Percentiles rank a stretch among this genome's conserved stretches.
Evolutionary conservation across 306 rosid genomes (phyloP).

Genomic region (Fragaria nilgerrensis): DNA sequence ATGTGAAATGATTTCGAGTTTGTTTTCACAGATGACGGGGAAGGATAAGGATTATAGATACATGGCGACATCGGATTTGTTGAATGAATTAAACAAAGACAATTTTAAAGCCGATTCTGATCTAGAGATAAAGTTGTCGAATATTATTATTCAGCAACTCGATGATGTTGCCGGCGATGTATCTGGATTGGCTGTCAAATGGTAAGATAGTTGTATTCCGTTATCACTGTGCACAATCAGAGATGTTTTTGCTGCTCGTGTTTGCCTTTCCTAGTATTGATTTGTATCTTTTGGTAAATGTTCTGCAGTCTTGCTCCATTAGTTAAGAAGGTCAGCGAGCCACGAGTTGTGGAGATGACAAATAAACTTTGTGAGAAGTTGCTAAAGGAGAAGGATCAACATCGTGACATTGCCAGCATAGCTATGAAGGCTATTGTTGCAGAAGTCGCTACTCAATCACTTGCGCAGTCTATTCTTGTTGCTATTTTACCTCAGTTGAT

Average conservation of each 20-base stretch:
- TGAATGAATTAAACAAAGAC: slow-evolving; percentile 65
- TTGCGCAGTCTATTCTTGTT: slow-evolving; percentile 79
- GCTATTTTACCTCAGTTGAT: slow-evolving; percentile 74
- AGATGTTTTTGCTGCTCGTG: neutral
- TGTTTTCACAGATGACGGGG: slow-evolving; percentile 70
- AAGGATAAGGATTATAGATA: slow-evolving; percentile 94
- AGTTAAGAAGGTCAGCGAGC: slow-evolving; percentile 82
- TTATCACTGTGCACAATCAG: neutral
- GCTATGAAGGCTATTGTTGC: slow-evolving; percentile 95
- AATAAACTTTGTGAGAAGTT: slow-evolving; percentile 73
- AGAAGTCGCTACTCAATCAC: slow-evolving; percentile 79
- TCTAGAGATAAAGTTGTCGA: slow-evolving; percentile 63
- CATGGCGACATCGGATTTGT: slow-evolving; percentile 94
- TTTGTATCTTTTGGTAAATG: slow-evolving; percentile 2
- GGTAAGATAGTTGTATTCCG: slow-evolving; percentile 38
- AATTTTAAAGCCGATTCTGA: slow-evolving; percentile 77
- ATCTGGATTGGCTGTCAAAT: slow-evolving; percentile 89
- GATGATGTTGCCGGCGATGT: slow-evolving; percentile 96
- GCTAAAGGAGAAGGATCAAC: slow-evolving; percentile 89
- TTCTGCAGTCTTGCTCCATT: slow-evolving; percentile 84
- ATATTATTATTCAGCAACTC: slow-evolving; percentile 83
- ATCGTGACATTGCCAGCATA: slow-evolving; percentile 94
- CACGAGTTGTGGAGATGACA: slow-evolving; percentile 89
- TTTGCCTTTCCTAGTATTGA: neutral
- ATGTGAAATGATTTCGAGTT: neutral